Conservation (phyloP, 2,329 filamentous ascomycete genomes). For the Ophiostoma quercus region DNA sequence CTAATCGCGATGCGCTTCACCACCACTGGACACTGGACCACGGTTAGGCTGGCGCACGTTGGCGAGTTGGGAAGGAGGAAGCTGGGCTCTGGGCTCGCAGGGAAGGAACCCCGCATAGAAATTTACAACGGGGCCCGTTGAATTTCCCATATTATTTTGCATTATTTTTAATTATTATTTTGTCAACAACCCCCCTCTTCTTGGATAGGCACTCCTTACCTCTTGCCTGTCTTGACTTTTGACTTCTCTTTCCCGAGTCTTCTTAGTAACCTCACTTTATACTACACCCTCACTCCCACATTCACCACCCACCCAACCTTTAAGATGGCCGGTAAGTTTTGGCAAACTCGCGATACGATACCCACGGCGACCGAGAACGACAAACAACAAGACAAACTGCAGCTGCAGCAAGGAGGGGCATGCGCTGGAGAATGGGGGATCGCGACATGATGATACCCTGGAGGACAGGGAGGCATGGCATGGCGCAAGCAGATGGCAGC, state of each 20-base stretch:
- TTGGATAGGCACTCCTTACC: background rate
- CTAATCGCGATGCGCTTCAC: background rate
- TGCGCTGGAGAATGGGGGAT: background rate
- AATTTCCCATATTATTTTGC: background rate
- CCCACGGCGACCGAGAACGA: background rate
- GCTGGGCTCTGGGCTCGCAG: background rate
- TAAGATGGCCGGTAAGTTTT: conserved; percentile 12
- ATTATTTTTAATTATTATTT: conserved; percentile 7
- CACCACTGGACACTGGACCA: background rate
- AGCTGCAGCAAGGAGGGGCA: background rate
- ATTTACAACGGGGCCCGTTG: conserved; percentile 10
- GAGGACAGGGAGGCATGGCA: background rate
- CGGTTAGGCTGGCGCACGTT: background rate
- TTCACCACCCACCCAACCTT: conserved; percentile 11
- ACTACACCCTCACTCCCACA: background rate
- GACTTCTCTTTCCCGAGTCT: background rate
- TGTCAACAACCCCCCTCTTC: conserved; percentile 13
- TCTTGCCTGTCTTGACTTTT: background rate
- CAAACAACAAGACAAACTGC: background rate
- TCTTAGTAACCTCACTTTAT: background rate
- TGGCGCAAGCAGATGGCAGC: background rate
- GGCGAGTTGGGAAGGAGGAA: background rate
- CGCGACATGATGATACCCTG: background rate
- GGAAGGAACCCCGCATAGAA: conserved; percentile 14
- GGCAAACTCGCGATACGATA: background rate